Evolutionary conservation across 345 rosid species (phyloP), one percentile per base, ranked within the genome.

Genomic region (Brassica carinata): DNA sequence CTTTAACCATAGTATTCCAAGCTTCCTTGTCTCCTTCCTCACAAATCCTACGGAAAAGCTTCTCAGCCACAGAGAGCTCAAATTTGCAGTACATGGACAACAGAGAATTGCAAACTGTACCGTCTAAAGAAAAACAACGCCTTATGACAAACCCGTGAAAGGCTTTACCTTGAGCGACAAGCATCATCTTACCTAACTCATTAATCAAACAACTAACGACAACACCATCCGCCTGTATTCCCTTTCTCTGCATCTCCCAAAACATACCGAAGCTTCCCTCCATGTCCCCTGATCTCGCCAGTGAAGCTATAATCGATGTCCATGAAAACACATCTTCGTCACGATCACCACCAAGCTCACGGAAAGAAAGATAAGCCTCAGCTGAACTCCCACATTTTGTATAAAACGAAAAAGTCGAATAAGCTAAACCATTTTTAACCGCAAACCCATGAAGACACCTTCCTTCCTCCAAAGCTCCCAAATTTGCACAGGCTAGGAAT

Each of bases 81-180:
- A 87, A 86, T 76, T 83, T 91, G 85, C 92, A 85, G 81, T 88
- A 88, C 91, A 88, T 86, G 14, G 90, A 87, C 66, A 89, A 43
- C 57, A 91, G 79, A 0, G 90, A 86, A 86, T 84, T 84, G 63
- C 57, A 74, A 26, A 88, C 89, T 58, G 74, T 77, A 19, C 64
- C 76, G 34, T 88, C 86, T n/a, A 86, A 64, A 61, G 82, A 64
- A 77, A 70, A 79, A 77, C 82, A 79, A 68, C 71, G 87, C 77
- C 92, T 85, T 34, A 87, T 30, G 64, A 87, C 61, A 8, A 87
- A 78, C 40, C 94, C 91, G 70, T 90, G 92, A 67, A 88, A 90
- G 55, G 87, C 84, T 85, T 79, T 91, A 59, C 92, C 97, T 67
- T 86, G 75, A 61, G 23, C 0, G 9, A 84, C 80, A 72, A 67